Evolutionary conservation across 2,329 filamentous ascomycete species (phyloP).

Genomic region (Botrytis deweyae): DNA sequence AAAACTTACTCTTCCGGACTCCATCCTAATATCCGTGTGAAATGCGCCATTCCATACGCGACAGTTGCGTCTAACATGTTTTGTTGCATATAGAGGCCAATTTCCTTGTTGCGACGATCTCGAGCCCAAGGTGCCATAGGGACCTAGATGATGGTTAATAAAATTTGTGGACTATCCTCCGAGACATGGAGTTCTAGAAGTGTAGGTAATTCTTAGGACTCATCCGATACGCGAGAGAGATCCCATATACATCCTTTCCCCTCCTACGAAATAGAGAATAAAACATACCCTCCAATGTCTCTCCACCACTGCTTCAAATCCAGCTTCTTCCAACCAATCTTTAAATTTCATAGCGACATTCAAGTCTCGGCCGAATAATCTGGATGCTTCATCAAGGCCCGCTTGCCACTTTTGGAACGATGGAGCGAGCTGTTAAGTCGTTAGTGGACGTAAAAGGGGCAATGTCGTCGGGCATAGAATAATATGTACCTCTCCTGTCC

Average conservation of each 20-base stretch:
- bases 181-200: background rate
- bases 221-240: background rate
- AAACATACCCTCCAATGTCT: conserved; percentile 9
- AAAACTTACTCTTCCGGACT: conserved; percentile 32
- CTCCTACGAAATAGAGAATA: background rate
- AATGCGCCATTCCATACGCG: conserved; percentile 24
- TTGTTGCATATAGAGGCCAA: conserved; percentile 30
- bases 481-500: conserved; percentile 4
- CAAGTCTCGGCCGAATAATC: conserved; percentile 40
- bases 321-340: conserved; percentile 39
- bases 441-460: background rate
- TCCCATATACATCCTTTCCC: background rate
- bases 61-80: conserved; percentile 29
- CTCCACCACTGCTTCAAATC: conserved; percentile 40
- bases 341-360: conserved; percentile 26
- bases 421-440: conserved; percentile 12
- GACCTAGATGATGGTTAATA: conserved; percentile 14
- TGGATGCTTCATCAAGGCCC: conserved; percentile 35
- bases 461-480: too few relatives aligned
- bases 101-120: conserved; percentile 40
- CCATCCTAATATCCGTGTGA: conserved; percentile 34
- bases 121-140: conserved; percentile 42
- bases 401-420: conserved; percentile 28
- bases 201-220: too few relatives aligned
- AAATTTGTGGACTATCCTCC: background rate